These are phyloP conservation scores for Candida manassasensis DNA, from an alignment of 805 yeast genomes.

Conservation along the genomic window DNA sequence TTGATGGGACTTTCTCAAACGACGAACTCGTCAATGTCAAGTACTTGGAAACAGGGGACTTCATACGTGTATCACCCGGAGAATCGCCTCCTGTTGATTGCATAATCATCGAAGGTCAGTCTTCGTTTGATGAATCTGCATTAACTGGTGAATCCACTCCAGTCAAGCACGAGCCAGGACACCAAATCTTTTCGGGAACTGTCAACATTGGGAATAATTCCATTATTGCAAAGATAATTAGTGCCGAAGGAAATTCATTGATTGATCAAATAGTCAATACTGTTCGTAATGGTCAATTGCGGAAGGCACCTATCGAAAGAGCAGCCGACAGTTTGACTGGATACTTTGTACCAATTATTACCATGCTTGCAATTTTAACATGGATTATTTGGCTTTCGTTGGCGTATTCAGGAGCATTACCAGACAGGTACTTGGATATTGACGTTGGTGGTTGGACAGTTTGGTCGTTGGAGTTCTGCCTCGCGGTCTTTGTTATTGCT, in stretches of 20 bases:
- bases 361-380: slow-evolving; percentile 52
- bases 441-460: slow-evolving; percentile 72
- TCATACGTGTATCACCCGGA: slow-evolving; percentile 45
- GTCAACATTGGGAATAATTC: slow-evolving; percentile 56
- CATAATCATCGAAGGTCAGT: slow-evolving; percentile 41
- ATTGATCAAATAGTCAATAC: slow-evolving; percentile 66
- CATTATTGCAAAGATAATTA: slow-evolving; percentile 49
- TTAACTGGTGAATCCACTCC: slow-evolving; percentile 61
- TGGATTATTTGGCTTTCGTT: slow-evolving; percentile 68
- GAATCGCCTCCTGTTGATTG: slow-evolving; percentile 61
- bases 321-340: slow-evolving; percentile 67
- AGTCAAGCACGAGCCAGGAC: slow-evolving; percentile 53
- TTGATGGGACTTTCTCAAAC: slow-evolving; percentile 13
- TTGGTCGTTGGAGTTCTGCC: slow-evolving; percentile 75
- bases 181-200: slow-evolving; percentile 70
- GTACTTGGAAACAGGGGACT: slow-evolving; percentile 49
- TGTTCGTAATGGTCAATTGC: slow-evolving; percentile 69
- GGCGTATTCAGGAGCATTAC: slow-evolving; percentile 52
- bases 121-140: slow-evolving; percentile 58
- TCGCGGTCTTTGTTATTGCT: slow-evolving; percentile 76
- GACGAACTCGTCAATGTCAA: slow-evolving; percentile 37
- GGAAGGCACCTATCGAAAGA: slow-evolving; percentile 69
- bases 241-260: slow-evolving; percentile 60
- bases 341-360: slow-evolving; percentile 67
- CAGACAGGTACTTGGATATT: slow-evolving; percentile 51